These are phyloP conservation scores for Kodamaea jinghongensis DNA, from an alignment of 805 yeast genomes.

Conservation along the genomic window DNA sequence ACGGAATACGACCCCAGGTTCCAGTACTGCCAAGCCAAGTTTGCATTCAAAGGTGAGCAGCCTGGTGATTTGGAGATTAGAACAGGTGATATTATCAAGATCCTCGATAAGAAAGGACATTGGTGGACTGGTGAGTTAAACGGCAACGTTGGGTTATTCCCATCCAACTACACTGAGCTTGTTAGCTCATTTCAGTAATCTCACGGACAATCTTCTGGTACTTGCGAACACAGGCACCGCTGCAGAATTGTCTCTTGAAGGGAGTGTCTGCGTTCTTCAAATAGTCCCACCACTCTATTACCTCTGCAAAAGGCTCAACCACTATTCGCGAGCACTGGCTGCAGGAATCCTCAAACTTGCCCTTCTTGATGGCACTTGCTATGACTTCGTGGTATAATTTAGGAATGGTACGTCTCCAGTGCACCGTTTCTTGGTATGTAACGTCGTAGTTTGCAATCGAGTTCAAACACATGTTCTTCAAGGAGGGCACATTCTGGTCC, in stretches of 20 bases:
- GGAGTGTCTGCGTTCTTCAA: slow-evolving; percentile 50
- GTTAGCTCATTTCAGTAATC: slow-evolving; percentile 1
- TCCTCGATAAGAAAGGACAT: slow-evolving; percentile 28
- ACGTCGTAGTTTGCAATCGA: slow-evolving; percentile 50
- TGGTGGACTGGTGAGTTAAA: slow-evolving; percentile 39
- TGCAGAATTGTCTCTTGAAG: slow-evolving; percentile 53
- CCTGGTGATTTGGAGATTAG: slow-evolving; percentile 43
- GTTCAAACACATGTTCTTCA: slow-evolving; percentile 48
- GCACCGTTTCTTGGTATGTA: slow-evolving; percentile 50
- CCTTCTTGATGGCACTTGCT: slow-evolving; percentile 53
- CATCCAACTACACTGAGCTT: slow-evolving; percentile 28
- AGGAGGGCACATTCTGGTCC: slow-evolving; percentile 36
- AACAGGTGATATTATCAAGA: slow-evolving; percentile 41
- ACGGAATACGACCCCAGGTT: slow-evolving; percentile 5
- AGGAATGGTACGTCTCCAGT: slow-evolving; percentile 53
- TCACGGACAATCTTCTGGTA: slow-evolving; percentile 11
- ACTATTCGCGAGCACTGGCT: slow-evolving; percentile 47
- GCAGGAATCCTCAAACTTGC: slow-evolving; percentile 50
- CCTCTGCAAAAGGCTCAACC: slow-evolving; percentile 57
- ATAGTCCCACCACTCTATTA: slow-evolving; percentile 67
- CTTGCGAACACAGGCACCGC: slow-evolving; percentile 42
- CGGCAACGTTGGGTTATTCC: slow-evolving; percentile 28
- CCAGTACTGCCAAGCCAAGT: slow-evolving; percentile 38
- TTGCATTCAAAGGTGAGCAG: slow-evolving; percentile 27
- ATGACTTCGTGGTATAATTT: slow-evolving; percentile 44